Conservation (phyloP, 2,329 filamentous ascomycete species). For the Magnaporthiopsis rhizophila region DNA sequence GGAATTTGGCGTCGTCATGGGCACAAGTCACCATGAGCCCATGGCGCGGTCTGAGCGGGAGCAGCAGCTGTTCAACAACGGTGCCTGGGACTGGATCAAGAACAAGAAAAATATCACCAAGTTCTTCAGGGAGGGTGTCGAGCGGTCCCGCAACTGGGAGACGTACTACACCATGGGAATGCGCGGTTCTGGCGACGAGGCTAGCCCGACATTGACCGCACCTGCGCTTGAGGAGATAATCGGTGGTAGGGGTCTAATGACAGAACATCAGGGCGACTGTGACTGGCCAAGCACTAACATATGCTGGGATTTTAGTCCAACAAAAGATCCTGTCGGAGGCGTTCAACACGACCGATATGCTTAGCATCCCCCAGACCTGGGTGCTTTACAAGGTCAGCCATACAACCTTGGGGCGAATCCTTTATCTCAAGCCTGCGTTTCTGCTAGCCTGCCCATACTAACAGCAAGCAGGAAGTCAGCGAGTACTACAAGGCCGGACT, state of each 20-base stretch:
- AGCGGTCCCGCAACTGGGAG: constrained; percentile 37
- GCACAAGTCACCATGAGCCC: constrained; percentile 50
- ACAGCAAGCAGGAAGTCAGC: constrained; percentile 30
- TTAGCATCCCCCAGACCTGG: constrained; percentile 46
- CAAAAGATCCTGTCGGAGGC: constrained; percentile 9
- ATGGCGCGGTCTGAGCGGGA: constrained; percentile 43
- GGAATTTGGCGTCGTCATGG: constrained; percentile 50
- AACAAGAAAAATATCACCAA: constrained; percentile 43
- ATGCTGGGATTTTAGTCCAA: not conserved
- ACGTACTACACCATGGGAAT: constrained; percentile 44
- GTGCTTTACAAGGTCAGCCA: constrained; percentile 41
- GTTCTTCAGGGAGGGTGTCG: constrained; percentile 44
- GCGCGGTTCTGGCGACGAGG: constrained; percentile 46
- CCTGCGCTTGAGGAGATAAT: constrained; percentile 38
- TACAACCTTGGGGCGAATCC: too few species aligned
- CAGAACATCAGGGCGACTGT: not conserved
- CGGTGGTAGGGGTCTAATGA: not conserved
- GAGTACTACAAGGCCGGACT: constrained; percentile 51
- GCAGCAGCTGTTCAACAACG: constrained; percentile 24
- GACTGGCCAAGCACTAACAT: not conserved
- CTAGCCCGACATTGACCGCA: constrained; percentile 31
- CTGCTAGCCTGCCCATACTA: not conserved
- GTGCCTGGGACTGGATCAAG: constrained; percentile 45
- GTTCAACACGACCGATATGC: not conserved
- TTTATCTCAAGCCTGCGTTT: not conserved